Conservation (phyloP, 441 rosid genomes). For the Arabidopsis hybrid region DNA sequence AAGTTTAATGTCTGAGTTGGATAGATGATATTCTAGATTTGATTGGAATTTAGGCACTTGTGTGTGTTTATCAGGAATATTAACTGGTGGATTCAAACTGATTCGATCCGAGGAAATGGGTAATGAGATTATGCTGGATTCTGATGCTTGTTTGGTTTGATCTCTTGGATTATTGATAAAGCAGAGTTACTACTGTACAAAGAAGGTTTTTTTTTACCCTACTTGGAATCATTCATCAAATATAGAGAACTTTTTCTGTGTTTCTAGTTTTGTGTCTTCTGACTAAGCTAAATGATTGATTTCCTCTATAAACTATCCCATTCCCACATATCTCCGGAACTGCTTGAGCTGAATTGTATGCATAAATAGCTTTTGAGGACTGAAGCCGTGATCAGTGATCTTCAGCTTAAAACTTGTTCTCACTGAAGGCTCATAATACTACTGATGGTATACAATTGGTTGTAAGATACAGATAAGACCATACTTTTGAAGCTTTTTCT, state of each 20-base stretch:
- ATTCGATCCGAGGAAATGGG: conserved; percentile 42
- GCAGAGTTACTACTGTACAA: conserved; percentile 35
- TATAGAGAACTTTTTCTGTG: conserved; percentile 14
- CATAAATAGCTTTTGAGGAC: neutral
- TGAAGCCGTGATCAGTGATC: neutral
- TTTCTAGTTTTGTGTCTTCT: neutral
- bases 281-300: neutral
- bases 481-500: conserved; percentile 1
- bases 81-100: conserved; percentile 21
- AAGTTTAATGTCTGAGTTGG: conserved; percentile 3
- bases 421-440: neutral
- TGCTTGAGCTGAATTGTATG: conserved; percentile 8
- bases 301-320: neutral
- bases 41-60: neutral
- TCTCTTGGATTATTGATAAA: conserved; percentile 24
- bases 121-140: conserved; percentile 26
- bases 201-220: neutral
- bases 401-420: neutral
- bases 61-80: conserved; percentile 32
- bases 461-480: neutral
- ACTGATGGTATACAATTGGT: neutral
- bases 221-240: conserved; percentile 29
- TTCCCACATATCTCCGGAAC: neutral
- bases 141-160: conserved; percentile 39
- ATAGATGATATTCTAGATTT: conserved; percentile 6